Evolutionary conservation across 192 early-diverging fungal genomes (phyloP), one percentile per base, ranked within the genome.

Genomic region (Coemansia sp.): DNA sequence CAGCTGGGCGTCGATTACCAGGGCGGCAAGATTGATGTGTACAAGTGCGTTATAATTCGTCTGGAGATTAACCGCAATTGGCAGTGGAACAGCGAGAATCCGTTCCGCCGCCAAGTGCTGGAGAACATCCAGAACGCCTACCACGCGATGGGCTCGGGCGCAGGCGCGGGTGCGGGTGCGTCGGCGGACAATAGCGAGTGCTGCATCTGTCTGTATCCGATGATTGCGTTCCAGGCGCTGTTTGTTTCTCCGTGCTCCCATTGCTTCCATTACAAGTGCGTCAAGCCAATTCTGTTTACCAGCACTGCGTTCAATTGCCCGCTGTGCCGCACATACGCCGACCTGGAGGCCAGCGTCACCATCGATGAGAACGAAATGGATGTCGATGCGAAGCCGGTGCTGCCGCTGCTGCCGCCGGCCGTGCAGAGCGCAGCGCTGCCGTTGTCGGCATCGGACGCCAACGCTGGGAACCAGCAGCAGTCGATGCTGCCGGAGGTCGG

Each of bases 1-100:
- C 96, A 99, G 85, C 85, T 99, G 32, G 97, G 97, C 38, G 92
- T 97, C 14, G 97, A 99, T 69, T 98, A 98, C 75, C 94, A 96
- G 84, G 95, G 94, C 49, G 87, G 94, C 39, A 88, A 86, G 17
- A 89, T 95, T 82, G 95, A 97, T 72, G 92, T 94, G 55, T 95
- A 94, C 88, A 91, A 93, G 83, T 95, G 93, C 72, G 94, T 97
- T 11, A 90, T 92, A 75, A 97, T 97, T 84, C 76, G 90, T 20
- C 71, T 93, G 32, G 91, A 94, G 76, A 70, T 91, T 53, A 90
- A 91, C 71, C 84, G 89, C 48, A 86, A 85, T 57, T 86, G 85
- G 86, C 86, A 89, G 83, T 85, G 86, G 38, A 79, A 84, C 59
- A 76, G 70, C 68, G 78, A 87, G 44, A 90, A 88, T 64, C 84